Conservation (phyloP, 1,139 yeast species). For the Blastobotrys petasosporus region DNA sequence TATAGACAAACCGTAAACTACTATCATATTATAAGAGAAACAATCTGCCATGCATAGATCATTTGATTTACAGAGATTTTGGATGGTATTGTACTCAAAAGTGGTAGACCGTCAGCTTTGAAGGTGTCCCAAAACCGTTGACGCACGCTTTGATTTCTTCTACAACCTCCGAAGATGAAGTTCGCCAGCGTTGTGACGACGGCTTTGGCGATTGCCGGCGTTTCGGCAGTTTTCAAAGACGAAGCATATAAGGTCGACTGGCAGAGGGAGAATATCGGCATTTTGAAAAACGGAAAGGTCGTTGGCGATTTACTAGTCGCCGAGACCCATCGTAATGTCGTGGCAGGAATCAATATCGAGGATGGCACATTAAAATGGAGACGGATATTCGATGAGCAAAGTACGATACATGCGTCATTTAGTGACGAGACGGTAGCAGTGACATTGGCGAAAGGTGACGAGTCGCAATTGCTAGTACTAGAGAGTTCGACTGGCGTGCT, state of each 20-base stretch:
- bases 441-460: neutral
- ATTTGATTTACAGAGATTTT: no score
- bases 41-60: no score
- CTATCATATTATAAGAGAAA: no score
- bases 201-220: conserved; percentile 1
- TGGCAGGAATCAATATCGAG: conserved; percentile 21
- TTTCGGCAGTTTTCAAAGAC: conserved; percentile 27
- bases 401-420: neutral
- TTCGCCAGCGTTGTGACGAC: conserved; percentile 2
- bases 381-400: conserved; percentile 10
- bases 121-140: conserved; percentile 1
- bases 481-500: conserved; percentile 7
- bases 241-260: conserved; percentile 32
- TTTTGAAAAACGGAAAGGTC: conserved; percentile 14
- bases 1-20: no score
- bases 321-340: conserved; percentile 17
- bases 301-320: conserved; percentile 12
- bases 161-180: conserved; percentile 4
- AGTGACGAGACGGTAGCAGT: neutral
- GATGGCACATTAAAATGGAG: conserved; percentile 26
- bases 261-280: conserved; percentile 26
- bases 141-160: neutral
- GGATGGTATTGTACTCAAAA: no score
- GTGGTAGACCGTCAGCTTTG: no score
- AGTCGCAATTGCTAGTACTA: no score